phyloP scores from a whole-genome alignment of 2,329 filamentous ascomycete genomes.

The Pezicula rhizophila region DNA sequence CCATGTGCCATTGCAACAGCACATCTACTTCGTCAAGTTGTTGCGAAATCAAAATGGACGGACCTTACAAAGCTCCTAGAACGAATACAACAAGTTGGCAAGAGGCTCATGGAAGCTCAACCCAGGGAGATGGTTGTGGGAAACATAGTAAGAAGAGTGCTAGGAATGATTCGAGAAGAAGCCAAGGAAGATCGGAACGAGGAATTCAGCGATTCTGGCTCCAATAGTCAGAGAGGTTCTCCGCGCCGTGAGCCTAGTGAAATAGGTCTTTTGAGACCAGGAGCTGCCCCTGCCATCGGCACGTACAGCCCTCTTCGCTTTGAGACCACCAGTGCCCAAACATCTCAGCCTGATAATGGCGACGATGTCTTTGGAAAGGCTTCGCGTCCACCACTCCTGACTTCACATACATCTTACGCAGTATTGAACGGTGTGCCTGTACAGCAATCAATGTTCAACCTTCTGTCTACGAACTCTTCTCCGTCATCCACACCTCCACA shows the following conservation, averaged over 20 bases:
- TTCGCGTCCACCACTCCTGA: slow-evolving; percentile 54
- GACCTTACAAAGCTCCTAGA: slow-evolving; percentile 75
- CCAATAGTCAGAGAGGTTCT: slow-evolving; percentile 23
- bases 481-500: slow-evolving; percentile 48
- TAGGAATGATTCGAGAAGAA: slow-evolving; percentile 88
- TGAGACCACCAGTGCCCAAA: slow-evolving; percentile 19
- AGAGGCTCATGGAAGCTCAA: slow-evolving; percentile 73
- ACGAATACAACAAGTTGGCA: slow-evolving; percentile 73
- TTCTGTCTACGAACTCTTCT: slow-evolving; percentile 66
- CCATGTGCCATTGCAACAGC: slow-evolving; percentile 88
- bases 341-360: slow-evolving; percentile 12
- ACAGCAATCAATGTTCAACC: slow-evolving; percentile 75
- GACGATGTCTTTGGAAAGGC: slow-evolving; percentile 19
- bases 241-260: slow-evolving; percentile 18
- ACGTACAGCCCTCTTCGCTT: slow-evolving; percentile 22
- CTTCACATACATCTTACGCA: slow-evolving; percentile 58
- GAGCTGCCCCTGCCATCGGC: slow-evolving; percentile 8
- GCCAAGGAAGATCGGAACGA: slow-evolving; percentile 72
- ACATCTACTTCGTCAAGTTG: slow-evolving; percentile 79
- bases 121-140: slow-evolving; percentile 88
- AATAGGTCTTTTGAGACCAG: slow-evolving; percentile 7
- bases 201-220: slow-evolving; percentile 29
- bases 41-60: slow-evolving; percentile 72
- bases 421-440: slow-evolving; percentile 44
- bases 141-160: slow-evolving; percentile 85